Percentiles rank a stretch among this genome's conserved stretches.
phyloP scores from a whole-genome alignment of 768 basidiomycete genomes.

The Lactarius tabidus region DNA sequence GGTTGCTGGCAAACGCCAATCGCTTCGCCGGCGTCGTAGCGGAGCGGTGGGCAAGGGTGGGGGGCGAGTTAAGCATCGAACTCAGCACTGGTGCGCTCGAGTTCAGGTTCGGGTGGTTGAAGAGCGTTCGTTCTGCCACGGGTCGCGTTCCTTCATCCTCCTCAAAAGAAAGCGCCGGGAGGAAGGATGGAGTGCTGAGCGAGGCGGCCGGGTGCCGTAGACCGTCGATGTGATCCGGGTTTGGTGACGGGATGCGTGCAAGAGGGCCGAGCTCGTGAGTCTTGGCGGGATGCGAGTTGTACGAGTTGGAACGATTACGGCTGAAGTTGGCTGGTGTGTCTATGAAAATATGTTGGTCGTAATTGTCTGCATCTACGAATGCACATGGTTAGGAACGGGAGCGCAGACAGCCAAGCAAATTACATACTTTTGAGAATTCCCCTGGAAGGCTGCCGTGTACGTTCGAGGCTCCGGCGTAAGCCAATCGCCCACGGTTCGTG shows the following conservation, averaged over 20 bases:
- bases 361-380: constrained; percentile 63
- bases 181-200: constrained; percentile 31
- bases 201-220: constrained; percentile 52
- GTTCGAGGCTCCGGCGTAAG: constrained; percentile 68
- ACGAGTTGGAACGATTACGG: constrained; percentile 80
- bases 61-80: constrained; percentile 43
- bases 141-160: constrained; percentile 35
- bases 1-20: constrained; percentile 84
- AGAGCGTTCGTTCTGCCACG: constrained; percentile 52
- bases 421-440: constrained; percentile 84
- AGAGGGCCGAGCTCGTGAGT: constrained; percentile 67
- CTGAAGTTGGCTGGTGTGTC: constrained; percentile 40
- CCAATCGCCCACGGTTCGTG: constrained; percentile 77
- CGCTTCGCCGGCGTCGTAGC: constrained; percentile 68
- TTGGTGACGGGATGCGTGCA: constrained; percentile 75
- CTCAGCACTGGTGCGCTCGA: constrained; percentile 88
- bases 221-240: constrained; percentile 86
- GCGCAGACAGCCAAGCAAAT: constrained; percentile 19
- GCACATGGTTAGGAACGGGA: background rate
- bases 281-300: constrained; percentile 51
- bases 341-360: constrained; percentile 59
- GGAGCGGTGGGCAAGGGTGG: constrained; percentile 65
- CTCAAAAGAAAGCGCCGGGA: constrained; percentile 60
- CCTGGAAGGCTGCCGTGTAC: constrained; percentile 58
- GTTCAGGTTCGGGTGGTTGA: constrained; percentile 68